These are phyloP conservation scores for Eutypella sp. DNA, from an alignment of 2,329 filamentous ascomycete species.

Conservation along the genomic window DNA sequence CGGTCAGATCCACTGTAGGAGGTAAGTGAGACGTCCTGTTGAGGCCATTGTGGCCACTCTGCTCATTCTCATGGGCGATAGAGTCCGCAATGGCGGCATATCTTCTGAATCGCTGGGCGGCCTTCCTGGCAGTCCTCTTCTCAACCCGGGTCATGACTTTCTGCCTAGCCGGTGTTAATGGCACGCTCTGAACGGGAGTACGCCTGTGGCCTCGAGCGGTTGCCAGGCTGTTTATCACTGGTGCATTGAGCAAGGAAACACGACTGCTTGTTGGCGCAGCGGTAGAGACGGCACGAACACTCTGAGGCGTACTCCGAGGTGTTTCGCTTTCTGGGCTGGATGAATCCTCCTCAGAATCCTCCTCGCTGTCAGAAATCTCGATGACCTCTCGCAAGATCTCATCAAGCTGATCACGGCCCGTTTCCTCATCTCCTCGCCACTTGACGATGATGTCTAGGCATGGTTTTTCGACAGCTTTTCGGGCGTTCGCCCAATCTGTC, in stretches of 20 bases:
- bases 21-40: conserved; percentile 13
- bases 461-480: conserved; percentile 55
- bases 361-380: conserved; percentile 58
- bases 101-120: conserved; percentile 28
- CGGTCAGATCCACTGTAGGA: conserved; percentile 13
- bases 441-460: conserved; percentile 64
- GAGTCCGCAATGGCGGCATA: conserved; percentile 29
- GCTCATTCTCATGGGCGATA: conserved; percentile 17
- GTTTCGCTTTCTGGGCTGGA: conserved; percentile 14
- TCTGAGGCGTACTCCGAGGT: conserved; percentile 5
- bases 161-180: conserved; percentile 16
- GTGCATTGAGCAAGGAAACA: conserved; percentile 3
- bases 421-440: conserved; percentile 68
- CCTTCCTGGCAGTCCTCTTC: conserved; percentile 22
- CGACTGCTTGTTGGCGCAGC: conserved; percentile 8
- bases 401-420: conserved; percentile 61
- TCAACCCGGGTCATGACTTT: conserved; percentile 21
- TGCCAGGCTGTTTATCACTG: background rate
- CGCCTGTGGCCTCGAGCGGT: conserved; percentile 8
- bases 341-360: conserved; percentile 31
- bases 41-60: conserved; percentile 9
- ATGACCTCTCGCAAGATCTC: conserved; percentile 63
- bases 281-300: conserved; percentile 6
- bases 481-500: conserved; percentile 53
- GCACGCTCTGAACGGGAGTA: conserved; percentile 8